These are phyloP conservation scores for Tuber magnatum DNA, from an alignment of 495 filamentous ascomycete genomes.

Conservation along the genomic window DNA sequence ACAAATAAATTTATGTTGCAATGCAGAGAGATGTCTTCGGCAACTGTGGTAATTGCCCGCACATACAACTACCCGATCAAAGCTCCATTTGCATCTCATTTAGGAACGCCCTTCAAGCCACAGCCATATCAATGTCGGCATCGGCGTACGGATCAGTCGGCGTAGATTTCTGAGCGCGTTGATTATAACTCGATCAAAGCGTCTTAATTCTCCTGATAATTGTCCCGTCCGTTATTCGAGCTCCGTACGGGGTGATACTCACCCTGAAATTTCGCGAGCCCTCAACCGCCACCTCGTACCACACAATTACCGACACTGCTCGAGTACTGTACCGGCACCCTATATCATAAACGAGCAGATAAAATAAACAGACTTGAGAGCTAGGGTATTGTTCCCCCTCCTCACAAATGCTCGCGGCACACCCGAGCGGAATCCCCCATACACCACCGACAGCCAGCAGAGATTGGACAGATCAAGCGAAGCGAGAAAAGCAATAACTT, in stretches of 20 bases:
- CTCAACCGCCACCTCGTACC: neutral
- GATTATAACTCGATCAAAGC: neutral
- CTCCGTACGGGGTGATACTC: neutral
- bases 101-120: neutral
- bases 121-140: neutral
- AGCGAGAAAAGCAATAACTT: neutral
- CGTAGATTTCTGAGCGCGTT: neutral
- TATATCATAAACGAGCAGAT: neutral
- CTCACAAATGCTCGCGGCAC: neutral
- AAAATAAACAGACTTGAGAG: neutral
- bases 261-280: neutral
- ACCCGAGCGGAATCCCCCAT: neutral
- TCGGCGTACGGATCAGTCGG: neutral
- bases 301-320: neutral
- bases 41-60: neutral
- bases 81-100: neutral
- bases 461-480: slow-evolving; percentile 3
- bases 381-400: neutral
- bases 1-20: neutral
- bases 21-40: neutral
- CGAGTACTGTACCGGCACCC: no score
- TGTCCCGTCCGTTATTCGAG: neutral
- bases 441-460: neutral
- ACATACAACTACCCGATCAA: neutral
- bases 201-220: neutral